Evolutionary conservation across 768 basidiomycete species (phyloP), one percentile per base, ranked within the genome.

Genomic region (Tylopilus sp.): DNA sequence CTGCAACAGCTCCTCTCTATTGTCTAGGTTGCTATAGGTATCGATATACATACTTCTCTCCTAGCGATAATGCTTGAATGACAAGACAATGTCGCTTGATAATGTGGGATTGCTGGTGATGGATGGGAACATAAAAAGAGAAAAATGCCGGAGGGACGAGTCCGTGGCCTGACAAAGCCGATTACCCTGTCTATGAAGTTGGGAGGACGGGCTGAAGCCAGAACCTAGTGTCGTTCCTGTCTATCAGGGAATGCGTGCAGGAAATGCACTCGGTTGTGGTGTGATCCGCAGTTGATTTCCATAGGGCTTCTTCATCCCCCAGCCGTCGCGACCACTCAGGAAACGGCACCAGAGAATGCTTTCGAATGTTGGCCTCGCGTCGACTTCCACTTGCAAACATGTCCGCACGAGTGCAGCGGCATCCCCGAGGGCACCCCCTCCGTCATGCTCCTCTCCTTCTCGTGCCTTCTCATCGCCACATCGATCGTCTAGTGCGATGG

Each of bases 301-400:
- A 18, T 65, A 71, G 33, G 67, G 56, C 22, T 48, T 61, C 53
- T 52, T 71, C 66, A 66, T 61, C 15, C 76, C 70, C 93, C 93
- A 97, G 6, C 94, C 93, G 28, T 77, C 82, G 20, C 71, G 68
- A 9, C 93, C 93, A 48, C 76, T 76, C 56, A 98, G 72, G 74
- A 97, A 98, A 25, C 85, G 79, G 68, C 84, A 86, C 61, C 85
- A 76, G 33, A 90, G 73, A 47, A 98, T 80, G 64, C 78, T 78
- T 61, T 93, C 91, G 64, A 95, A 97, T 5, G 87, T 86, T 15
- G 95, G 95, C 48, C 95, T 80, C 21, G 84, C 82, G 33, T 67
- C 70, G 35, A 90, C 78, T 33, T 88, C 83, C n/a, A 95, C 79
- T 58, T 83, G 83, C 40, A 98, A 75, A 69, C 97, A 98, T 30